A percentile compares a stretch with the other conserved stretches of the same genome.
Evolutionary conservation across 225 moss, liverwort and hornwort species (phyloP).

Genomic region (Sphagnum tenellum): DNA sequence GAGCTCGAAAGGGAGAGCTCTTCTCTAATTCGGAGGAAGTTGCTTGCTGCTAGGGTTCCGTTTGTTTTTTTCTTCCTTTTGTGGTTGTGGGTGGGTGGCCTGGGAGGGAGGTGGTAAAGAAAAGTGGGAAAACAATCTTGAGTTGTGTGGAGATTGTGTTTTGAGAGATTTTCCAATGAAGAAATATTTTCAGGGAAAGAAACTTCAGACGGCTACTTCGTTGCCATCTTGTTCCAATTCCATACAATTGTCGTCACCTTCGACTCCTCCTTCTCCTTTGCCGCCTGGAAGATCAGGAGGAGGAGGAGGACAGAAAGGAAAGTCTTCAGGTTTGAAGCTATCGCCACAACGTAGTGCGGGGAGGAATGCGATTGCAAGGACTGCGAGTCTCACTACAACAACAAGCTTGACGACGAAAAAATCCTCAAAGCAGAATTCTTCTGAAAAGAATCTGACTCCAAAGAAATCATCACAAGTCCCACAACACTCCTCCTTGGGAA

Average conservation of each 20-base stretch:
- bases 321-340: slow-evolving; percentile 1
- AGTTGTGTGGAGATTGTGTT: too few species aligned
- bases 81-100: too few species aligned
- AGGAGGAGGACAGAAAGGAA: slow-evolving; percentile 7
- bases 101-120: too few species aligned
- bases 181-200: too few species aligned
- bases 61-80: too few species aligned
- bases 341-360: not conserved
- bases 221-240: not conserved
- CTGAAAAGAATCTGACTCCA: not conserved
- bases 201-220: not conserved
- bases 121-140: too few species aligned
- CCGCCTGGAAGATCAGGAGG: slow-evolving; percentile 6
- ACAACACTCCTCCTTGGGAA: not conserved
- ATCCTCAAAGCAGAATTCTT: slow-evolving; percentile 8
- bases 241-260: not conserved
- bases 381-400: slow-evolving; percentile 1
- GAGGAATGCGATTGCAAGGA: slow-evolving; percentile 12
- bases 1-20: too few species aligned
- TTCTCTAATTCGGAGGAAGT: too few species aligned
- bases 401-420: slow-evolving; percentile 14
- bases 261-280: not conserved
- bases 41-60: too few species aligned
- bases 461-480: not conserved
- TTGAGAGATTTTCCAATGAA: too few species aligned